These are phyloP conservation scores for Fusarium torulosum DNA, from an alignment of 2,329 filamentous ascomycete species.

Conservation along the genomic window DNA sequence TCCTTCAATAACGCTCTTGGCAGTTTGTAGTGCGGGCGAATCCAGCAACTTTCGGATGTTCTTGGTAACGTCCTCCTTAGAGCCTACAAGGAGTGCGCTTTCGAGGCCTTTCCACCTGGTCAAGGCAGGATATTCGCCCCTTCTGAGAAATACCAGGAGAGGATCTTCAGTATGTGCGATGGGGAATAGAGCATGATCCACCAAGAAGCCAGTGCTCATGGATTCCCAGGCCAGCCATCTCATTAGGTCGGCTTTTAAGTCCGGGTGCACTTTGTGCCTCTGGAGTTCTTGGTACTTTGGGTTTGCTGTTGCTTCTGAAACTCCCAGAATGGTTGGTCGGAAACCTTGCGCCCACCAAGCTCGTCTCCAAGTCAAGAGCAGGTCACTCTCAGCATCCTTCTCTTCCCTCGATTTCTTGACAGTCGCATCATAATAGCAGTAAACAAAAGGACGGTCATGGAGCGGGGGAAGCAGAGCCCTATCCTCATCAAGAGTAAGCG, in stretches of 20 bases:
- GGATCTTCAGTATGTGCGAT: conserved; percentile 83
- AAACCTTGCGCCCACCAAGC: conserved; percentile 98
- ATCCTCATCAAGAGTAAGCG: conserved; percentile 83
- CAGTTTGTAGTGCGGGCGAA: conserved; percentile 63
- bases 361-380: conserved; percentile 88
- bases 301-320: conserved; percentile 85
- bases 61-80: conserved; percentile 71
- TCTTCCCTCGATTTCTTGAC: conserved; percentile 71
- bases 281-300: conserved; percentile 81
- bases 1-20: conserved; percentile 73
- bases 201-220: conserved; percentile 86
- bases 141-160: conserved; percentile 78
- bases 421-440: conserved; percentile 88
- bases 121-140: conserved; percentile 78
- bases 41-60: conserved; percentile 72
- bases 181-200: conserved; percentile 83
- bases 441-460: conserved; percentile 77
- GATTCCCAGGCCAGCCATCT: conserved; percentile 93
- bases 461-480: conserved; percentile 86
- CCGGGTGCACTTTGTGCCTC: conserved; percentile 68
- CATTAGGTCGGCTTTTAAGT: conserved; percentile 77
- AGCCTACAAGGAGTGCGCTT: conserved; percentile 79
- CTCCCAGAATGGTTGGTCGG: conserved; percentile 82
- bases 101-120: conserved; percentile 80
- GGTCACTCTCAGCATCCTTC: conserved; percentile 78